Percentiles rank a stretch among this genome's conserved stretches.
phyloP scores from a whole-genome alignment of 129 eudicot genomes.

The Flaveria sonorensis region DNA sequence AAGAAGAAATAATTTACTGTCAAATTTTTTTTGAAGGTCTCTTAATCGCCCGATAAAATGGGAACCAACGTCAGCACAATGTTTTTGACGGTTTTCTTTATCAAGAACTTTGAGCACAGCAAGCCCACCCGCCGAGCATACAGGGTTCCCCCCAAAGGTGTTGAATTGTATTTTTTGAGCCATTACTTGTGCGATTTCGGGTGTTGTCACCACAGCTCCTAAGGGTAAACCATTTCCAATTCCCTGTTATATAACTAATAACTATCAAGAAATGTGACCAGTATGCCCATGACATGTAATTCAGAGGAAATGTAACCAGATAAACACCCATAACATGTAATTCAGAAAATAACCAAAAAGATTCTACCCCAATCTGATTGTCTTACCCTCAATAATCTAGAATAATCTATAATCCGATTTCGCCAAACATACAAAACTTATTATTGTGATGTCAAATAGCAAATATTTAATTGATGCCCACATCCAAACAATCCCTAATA shows the following conservation, averaged over 20 bases:
- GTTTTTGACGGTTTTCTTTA: constrained; percentile 82
- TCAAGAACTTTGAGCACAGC: constrained; percentile 90
- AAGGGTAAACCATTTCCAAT: constrained; percentile 96
- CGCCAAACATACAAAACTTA: neutral
- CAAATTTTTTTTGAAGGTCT: constrained; percentile 70
- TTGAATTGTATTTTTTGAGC: constrained; percentile 93
- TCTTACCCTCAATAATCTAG: neutral
- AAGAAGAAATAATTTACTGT: constrained; percentile 48
- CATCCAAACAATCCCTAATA: neutral
- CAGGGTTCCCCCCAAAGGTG: constrained; percentile 98
- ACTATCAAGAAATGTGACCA: too few species aligned
- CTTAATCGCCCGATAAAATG: constrained; percentile 74
- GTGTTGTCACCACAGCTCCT: constrained; percentile 98
- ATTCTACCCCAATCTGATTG: too few species aligned
- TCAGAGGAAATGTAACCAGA: too few species aligned
- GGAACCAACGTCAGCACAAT: constrained; percentile 86
- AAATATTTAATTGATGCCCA: neutral
- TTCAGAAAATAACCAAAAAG: too few species aligned
- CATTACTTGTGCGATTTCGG: constrained; percentile 88
- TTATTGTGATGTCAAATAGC: neutral
- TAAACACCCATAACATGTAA: neutral
- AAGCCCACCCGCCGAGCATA: constrained; percentile 96
- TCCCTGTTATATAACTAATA: constrained; percentile 51
- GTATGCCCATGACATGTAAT: neutral
- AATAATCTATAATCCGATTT: neutral